These are phyloP conservation scores for Spergularia bocconei DNA, from an alignment of 148 eudicot genomes.

Conservation along the genomic window DNA sequence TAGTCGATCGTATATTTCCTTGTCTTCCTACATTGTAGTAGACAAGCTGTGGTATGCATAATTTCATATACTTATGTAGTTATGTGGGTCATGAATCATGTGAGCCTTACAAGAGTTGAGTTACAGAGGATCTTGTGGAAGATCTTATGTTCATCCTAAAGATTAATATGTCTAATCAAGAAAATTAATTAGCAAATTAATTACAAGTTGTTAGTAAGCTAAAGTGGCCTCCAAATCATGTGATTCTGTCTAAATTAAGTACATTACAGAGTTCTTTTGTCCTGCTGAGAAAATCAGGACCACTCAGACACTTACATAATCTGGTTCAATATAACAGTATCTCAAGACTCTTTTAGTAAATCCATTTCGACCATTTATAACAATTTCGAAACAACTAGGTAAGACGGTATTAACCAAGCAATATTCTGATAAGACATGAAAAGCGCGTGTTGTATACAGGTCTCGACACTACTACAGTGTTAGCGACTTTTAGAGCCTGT, in stretches of 20 bases:
- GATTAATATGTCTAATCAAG: neutral
- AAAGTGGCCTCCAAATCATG: slow-evolving; percentile 25
- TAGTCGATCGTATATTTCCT: too few relatives aligned
- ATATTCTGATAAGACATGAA: neutral
- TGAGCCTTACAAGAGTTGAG: neutral
- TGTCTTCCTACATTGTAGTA: neutral
- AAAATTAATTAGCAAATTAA: neutral
- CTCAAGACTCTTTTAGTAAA: neutral
- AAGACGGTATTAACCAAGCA: neutral
- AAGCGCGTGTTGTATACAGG: too few relatives aligned
- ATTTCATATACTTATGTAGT: neutral
- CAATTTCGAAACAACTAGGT: too few relatives aligned
- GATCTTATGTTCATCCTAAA: neutral
- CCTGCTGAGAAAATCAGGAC: neutral
- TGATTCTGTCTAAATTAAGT: slow-evolving; percentile 20
- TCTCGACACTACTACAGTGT: too few relatives aligned
- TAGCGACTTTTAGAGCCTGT: too few relatives aligned
- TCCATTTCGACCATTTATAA: too few relatives aligned
- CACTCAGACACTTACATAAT: neutral
- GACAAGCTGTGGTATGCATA: neutral
- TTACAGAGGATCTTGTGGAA: slow-evolving; percentile 5
- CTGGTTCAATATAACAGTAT: neutral
- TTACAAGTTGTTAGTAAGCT: slow-evolving; percentile 19
- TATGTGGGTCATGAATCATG: slow-evolving; percentile 19
- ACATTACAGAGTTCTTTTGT: neutral